Conservation (phyloP, 2,329 filamentous ascomycete species). For the Alternaria solani region DNA sequence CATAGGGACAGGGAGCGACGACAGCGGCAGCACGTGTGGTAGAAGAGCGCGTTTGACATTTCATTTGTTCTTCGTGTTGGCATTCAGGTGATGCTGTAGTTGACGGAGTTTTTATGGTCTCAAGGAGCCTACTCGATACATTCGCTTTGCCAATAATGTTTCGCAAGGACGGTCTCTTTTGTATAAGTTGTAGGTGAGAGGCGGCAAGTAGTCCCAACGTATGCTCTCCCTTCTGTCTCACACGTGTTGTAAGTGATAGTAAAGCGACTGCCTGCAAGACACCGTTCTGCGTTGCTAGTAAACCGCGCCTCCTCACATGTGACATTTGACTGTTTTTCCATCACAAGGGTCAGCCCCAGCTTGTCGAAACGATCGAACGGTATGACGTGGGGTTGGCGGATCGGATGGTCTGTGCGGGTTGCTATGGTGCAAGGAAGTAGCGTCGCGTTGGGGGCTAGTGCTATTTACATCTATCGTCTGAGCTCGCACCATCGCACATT, state of each 20-base stretch:
- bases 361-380: neutral
- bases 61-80: neutral
- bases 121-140: neutral
- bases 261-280: neutral
- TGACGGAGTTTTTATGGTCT: neutral
- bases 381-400: conserved; percentile 18
- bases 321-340: neutral
- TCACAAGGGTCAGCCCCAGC: neutral
- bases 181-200: neutral
- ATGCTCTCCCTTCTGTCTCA: neutral
- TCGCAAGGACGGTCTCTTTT: neutral
- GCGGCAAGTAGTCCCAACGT: neutral
- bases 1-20: neutral
- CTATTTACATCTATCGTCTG: conserved; percentile 34
- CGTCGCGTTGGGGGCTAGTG: conserved; percentile 28
- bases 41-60: neutral
- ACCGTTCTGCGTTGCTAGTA: neutral
- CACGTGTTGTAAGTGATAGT: neutral
- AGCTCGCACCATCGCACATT: conserved; percentile 28
- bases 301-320: neutral
- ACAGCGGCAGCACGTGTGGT: neutral
- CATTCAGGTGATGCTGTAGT: neutral
- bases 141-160: neutral
- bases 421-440: conserved; percentile 33
- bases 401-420: conserved; percentile 32